These are phyloP conservation scores for Cyberlindnera mississippiensis DNA, from an alignment of 805 yeast genomes.

Conservation along the genomic window DNA sequence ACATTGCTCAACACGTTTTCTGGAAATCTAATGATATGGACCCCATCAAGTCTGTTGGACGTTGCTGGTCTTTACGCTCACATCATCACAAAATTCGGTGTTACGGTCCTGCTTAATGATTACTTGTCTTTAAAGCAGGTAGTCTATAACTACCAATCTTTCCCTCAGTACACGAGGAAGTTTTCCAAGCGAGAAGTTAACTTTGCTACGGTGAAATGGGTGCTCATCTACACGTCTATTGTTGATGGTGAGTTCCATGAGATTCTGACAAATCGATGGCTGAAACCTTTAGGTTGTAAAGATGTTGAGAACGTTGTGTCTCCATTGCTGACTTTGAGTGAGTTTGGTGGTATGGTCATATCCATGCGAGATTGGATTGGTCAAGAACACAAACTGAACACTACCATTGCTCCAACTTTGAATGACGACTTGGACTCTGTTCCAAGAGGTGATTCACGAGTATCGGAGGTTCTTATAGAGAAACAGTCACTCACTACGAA, in stretches of 20 bases:
- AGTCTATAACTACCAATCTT: conserved; percentile 86
- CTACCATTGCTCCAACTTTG: conserved; percentile 35
- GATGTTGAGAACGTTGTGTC: conserved; percentile 73
- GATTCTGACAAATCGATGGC: conserved; percentile 83
- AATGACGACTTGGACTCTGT: conserved; percentile 36
- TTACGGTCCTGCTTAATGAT: conserved; percentile 76
- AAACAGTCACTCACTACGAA: conserved; percentile 70
- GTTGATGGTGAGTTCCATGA: conserved; percentile 93
- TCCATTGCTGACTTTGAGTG: conserved; percentile 84
- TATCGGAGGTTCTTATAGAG: conserved; percentile 68
- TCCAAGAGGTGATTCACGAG: conserved; percentile 23
- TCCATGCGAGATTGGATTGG: conserved; percentile 91
- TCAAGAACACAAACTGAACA: conserved; percentile 58
- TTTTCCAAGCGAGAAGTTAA: conserved; percentile 72
- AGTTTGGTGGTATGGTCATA: conserved; percentile 94
- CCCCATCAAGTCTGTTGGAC: conserved; percentile 69
- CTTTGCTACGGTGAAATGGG: conserved; percentile 80
- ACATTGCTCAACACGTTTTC: conserved; percentile 75
- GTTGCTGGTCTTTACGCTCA: conserved; percentile 86
- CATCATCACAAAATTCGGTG: conserved; percentile 63
- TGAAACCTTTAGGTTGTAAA: conserved; percentile 83
- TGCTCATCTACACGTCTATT: conserved; percentile 80
- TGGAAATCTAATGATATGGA: conserved; percentile 79
- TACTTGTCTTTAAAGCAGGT: conserved; percentile 86
- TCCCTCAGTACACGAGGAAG: conserved; percentile 80